A percentile compares a stretch with the other conserved stretches of the same genome.
Conservation (phyloP, 2,329 filamentous ascomycete genomes). For the Tolypocladium endophyticum region DNA sequence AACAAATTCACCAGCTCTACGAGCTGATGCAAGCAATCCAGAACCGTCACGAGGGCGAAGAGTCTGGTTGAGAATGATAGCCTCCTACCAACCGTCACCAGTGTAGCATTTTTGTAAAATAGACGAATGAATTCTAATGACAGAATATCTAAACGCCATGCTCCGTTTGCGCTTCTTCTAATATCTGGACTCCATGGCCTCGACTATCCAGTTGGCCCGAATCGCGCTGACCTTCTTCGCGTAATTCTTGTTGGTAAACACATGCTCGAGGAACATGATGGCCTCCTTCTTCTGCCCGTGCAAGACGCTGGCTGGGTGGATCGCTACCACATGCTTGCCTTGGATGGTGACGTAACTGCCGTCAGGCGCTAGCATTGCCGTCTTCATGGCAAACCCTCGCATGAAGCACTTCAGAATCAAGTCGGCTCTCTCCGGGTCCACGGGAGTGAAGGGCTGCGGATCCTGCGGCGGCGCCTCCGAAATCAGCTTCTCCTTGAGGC, state of each 20-base stretch:
- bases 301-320: conserved; percentile 53
- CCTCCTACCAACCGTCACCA: background rate
- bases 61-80: conserved; percentile 13
- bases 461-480: conserved; percentile 34
- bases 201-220: conserved; percentile 48
- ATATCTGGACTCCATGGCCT: conserved; percentile 28
- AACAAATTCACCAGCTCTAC: conserved; percentile 88
- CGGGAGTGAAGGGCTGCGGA: conserved; percentile 44
- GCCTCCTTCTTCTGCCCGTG: conserved; percentile 54
- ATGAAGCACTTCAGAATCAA: conserved; percentile 51
- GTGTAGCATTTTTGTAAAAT: background rate
- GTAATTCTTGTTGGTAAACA: conserved; percentile 57
- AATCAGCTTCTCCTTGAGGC: conserved; percentile 40
- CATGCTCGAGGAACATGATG: conserved; percentile 59
- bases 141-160: background rate
- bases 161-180: background rate
- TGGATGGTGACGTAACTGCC: conserved; percentile 49
- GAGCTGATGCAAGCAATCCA: conserved; percentile 81
- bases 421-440: conserved; percentile 43
- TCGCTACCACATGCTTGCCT: conserved; percentile 49
- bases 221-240: conserved; percentile 55
- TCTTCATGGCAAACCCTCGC: conserved; percentile 48
- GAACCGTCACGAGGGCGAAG: conserved; percentile 19
- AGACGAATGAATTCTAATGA: background rate
- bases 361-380: conserved; percentile 50